Percentiles rank a stretch among this genome's conserved stretches.
phyloP scores from a whole-genome alignment of 805 yeast species.

The Candida coquimbonensis region DNA sequence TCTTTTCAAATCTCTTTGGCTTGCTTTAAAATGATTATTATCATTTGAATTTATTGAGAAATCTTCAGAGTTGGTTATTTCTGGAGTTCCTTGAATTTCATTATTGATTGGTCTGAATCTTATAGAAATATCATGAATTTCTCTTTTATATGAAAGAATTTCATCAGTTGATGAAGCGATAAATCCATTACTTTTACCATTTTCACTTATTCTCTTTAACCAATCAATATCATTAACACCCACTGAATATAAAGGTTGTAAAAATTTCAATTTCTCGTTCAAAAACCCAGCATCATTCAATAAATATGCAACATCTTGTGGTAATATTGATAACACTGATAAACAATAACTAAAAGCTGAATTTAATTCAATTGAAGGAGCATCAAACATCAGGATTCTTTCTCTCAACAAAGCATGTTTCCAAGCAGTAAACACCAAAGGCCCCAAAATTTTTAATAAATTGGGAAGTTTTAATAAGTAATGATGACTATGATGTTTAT shows the following conservation, averaged over 20 bases:
- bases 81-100: constrained; percentile 6
- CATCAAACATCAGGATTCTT: constrained; percentile 41
- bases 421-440: constrained; percentile 58
- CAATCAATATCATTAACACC: constrained; percentile 51
- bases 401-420: constrained; percentile 54
- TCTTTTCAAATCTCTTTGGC: constrained; percentile 32
- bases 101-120: constrained; percentile 10
- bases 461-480: constrained; percentile 40
- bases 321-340: constrained; percentile 55
- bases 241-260: constrained; percentile 53
- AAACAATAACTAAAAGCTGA: constrained; percentile 52
- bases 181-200: constrained; percentile 26
- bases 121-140: constrained; percentile 42
- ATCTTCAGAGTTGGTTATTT: constrained; percentile 6
- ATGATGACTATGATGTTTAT: constrained; percentile 26
- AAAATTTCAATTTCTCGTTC: constrained; percentile 21
- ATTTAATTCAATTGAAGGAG: constrained; percentile 29
- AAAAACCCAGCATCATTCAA: constrained; percentile 24
- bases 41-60: background rate
- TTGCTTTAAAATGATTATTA: constrained; percentile 17
- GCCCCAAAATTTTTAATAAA: constrained; percentile 50
- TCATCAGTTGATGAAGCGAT: constrained; percentile 65
- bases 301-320: constrained; percentile 40
- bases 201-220: constrained; percentile 18
- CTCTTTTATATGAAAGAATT: constrained; percentile 46